Evolutionary conservation across 768 basidiomycete species (phyloP), one percentile per base, ranked within the genome.

Genomic region (Sporobolomyces phaffii): DNA sequence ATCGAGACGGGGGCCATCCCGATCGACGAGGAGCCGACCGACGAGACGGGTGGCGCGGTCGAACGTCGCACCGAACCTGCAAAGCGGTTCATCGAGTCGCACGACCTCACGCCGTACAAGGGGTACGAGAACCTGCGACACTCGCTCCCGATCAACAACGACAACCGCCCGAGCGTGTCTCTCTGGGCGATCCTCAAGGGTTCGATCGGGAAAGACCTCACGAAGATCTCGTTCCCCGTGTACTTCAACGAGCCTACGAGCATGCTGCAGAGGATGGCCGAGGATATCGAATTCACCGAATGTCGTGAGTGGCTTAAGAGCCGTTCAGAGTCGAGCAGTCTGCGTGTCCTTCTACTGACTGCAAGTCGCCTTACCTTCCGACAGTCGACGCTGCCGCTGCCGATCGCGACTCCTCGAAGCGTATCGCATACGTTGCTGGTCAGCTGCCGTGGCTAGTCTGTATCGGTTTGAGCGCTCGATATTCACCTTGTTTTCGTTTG

Each of bases 251-350:
- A 79, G 70, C 77, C 91, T 33, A 96, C 92, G 53, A 92, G 90
- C 75, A 97, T 98, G 93, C 77, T 98, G 65, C 90, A 98, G 80
- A 81, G 93, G 54, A 98, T 97, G 83, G 89, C 92, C 15, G 93
- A 98, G 79, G 93, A 98, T 78, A 94, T 94, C 90, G 93, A 96
- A 77, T 96, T 93, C 78, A 87, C 89, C 1, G 90, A 91, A 72
- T 94, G 91, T 74, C 79, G 88, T 90, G 73, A 81, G 89, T 84
- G 5, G 3, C 26, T 49, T 56, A 44, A 62, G 2, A 1, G 22
- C 22, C 33, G 15, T 40, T 71, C 49, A 45, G 54, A 29, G 51
- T 62, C 22, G 18, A 41, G 40, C 20, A 10, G 28, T 26, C 31
- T 14, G 48, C 48, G 15, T 41, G 63, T 34, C 52, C 11, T n/a